phyloP scores from a whole-genome alignment of 192 early-diverging fungal species.

The Backusella macrospora region DNA sequence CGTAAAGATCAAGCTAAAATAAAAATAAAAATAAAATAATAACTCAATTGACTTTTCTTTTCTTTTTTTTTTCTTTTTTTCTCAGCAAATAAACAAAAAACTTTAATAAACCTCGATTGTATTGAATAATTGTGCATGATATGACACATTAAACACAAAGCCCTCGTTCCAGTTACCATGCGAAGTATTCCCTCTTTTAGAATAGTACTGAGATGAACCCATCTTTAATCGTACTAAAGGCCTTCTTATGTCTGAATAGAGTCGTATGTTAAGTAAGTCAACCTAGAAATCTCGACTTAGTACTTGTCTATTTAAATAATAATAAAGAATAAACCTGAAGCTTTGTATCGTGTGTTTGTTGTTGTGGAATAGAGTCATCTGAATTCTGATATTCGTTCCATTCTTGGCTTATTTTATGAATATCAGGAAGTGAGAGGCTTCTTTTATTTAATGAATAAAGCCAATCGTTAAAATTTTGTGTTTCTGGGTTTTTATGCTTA shows the following conservation, averaged over 20 bases:
- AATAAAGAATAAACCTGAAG: neutral
- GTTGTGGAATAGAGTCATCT: neutral
- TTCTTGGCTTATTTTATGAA: conserved; percentile 23
- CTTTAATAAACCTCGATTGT: conserved; percentile 48
- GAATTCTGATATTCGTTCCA: conserved; percentile 21
- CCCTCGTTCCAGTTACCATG: conserved; percentile 76
- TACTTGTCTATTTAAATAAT: neutral
- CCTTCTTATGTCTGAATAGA: conserved; percentile 7
- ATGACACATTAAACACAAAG: conserved; percentile 68
- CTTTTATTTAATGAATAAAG: neutral
- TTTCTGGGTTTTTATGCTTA: neutral
- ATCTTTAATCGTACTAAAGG: conserved; percentile 29
- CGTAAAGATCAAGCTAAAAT: conserved; percentile 36
- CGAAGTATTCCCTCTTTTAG: conserved; percentile 45
- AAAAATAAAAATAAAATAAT: neutral
- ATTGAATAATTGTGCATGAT: conserved; percentile 76
- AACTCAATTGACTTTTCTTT: neutral
- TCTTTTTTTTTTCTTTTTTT: neutral
- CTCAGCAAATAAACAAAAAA: neutral
- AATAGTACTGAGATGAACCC: conserved; percentile 32
- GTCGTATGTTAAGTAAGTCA: conserved; percentile 27
- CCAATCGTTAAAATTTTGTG: conserved; percentile 8
- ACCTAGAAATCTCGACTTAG: conserved; percentile 22
- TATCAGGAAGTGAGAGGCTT: conserved; percentile 31
- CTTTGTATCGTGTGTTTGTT: conserved; percentile 18